Evolutionary conservation across 2,329 filamentous ascomycete genomes (phyloP).

Genomic region (Ceratocystis diversiconidia): DNA sequence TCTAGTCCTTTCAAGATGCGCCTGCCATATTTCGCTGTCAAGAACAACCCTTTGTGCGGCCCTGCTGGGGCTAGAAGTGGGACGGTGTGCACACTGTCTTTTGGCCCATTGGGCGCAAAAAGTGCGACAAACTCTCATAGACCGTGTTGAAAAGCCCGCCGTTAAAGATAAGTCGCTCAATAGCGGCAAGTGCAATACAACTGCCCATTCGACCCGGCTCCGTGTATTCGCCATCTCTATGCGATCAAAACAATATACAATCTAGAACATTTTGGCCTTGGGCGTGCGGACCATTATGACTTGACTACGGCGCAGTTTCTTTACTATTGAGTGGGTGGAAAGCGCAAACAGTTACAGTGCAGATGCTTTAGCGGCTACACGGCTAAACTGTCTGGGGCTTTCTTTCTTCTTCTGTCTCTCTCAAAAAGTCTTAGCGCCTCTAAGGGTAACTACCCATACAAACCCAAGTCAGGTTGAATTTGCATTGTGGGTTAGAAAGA

Average conservation of each 20-base stretch:
- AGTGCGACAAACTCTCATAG: constrained; percentile 16
- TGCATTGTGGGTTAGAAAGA: not conserved
- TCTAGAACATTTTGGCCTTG: not conserved
- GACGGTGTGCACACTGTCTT: constrained; percentile 17
- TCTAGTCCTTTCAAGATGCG: constrained; percentile 9
- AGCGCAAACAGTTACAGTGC: constrained; percentile 8
- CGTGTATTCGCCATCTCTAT: constrained; percentile 5
- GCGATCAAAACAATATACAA: constrained; percentile 9
- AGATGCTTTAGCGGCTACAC: not conserved
- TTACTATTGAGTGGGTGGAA: not conserved
- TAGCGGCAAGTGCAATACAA: not conserved
- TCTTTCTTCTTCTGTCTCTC: not conserved
- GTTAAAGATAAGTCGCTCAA: not conserved
- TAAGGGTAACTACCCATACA: not conserved
- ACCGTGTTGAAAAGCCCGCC: not conserved
- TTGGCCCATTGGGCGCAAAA: constrained; percentile 18
- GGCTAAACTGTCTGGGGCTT: not conserved
- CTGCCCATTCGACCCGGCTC: not conserved
- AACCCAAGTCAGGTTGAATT: not conserved
- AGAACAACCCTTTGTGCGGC: constrained; percentile 16
- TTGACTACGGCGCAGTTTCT: constrained; percentile 8
- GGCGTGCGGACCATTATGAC: not conserved
- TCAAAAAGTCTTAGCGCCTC: not conserved
- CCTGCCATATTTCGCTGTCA: constrained; percentile 11
- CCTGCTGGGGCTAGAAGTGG: constrained; percentile 11